phyloP scores from a whole-genome alignment of 306 rosid species.

The Ammopiptanthus mongolicus region DNA sequence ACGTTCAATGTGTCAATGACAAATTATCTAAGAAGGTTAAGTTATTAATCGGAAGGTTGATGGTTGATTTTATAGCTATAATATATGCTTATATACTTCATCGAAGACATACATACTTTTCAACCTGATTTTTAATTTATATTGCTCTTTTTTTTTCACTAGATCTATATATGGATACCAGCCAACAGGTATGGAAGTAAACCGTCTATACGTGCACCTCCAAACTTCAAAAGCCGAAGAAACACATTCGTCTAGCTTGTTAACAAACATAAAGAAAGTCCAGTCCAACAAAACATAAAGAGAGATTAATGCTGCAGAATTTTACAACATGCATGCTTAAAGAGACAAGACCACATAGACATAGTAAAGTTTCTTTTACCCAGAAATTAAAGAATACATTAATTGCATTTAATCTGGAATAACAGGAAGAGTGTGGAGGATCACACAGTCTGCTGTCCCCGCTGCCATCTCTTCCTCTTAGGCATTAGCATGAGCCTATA shows the following conservation, averaged over 20 bases:
- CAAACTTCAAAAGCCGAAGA: neutral
- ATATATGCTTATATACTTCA: neutral
- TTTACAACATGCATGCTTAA: neutral
- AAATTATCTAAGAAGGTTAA: too few relatives aligned
- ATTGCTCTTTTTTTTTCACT: neutral
- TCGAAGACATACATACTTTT: neutral
- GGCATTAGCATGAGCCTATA: neutral
- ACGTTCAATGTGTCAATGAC: too few relatives aligned
- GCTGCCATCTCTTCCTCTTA: slow-evolving; percentile 11
- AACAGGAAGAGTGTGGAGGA: neutral
- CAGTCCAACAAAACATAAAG: neutral
- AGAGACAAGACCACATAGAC: neutral
- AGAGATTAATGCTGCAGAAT: neutral
- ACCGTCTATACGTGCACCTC: too few relatives aligned
- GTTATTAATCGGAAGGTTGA: neutral
- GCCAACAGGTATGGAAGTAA: neutral
- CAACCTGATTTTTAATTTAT: neutral
- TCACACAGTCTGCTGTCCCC: neutral
- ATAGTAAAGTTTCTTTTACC: neutral
- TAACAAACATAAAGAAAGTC: too few relatives aligned
- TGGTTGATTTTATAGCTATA: neutral
- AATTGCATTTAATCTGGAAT: neutral
- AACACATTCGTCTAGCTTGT: too few relatives aligned
- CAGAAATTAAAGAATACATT: neutral
- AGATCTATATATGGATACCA: neutral